Evolutionary conservation across 208 protist species (phyloP).

Genomic region (Acanthamoeba triangularis): DNA sequence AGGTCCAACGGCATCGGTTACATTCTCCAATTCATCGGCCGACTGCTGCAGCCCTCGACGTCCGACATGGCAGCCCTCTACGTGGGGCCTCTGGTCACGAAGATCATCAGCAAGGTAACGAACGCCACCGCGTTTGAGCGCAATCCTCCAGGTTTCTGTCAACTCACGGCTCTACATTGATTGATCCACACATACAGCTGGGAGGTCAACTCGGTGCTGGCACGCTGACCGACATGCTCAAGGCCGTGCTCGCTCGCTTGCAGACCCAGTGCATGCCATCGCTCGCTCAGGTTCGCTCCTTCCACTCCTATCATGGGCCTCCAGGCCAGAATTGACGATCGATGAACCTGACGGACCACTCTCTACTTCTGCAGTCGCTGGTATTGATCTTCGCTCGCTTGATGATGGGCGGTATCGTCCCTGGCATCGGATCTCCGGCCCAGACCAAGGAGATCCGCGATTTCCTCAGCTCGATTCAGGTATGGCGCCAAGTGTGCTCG

Average conservation of each 20-base stretch:
- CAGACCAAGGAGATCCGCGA: conserved; percentile 44
- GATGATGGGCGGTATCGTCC: conserved; percentile 39
- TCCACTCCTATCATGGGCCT: background rate
- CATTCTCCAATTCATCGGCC: conserved; percentile 6
- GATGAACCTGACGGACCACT: background rate
- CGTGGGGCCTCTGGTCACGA: conserved; percentile 62
- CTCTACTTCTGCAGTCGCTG: background rate
- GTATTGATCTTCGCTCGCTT: conserved; percentile 64
- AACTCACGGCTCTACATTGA: background rate
- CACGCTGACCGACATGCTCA: conserved; percentile 58
- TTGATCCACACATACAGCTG: background rate
- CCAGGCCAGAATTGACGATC: too few species aligned
- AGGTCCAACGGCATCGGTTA: conserved; percentile 13
- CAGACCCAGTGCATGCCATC: conserved; percentile 37
- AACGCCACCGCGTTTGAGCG: too few species aligned
- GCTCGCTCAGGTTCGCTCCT: conserved; percentile 24
- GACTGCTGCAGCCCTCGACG: conserved; percentile 33
- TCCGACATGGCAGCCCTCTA: conserved; percentile 45
- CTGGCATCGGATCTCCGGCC: background rate
- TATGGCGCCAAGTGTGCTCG: background rate
- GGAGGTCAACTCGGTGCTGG: conserved; percentile 18
- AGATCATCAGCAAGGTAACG: conserved; percentile 49
- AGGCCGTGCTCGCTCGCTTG: conserved; percentile 49
- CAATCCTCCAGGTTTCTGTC: background rate
- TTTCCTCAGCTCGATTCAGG: conserved; percentile 26